These are phyloP conservation scores for Suillus subalutaceus DNA, from an alignment of 768 basidiomycete species.

Conservation along the genomic window DNA sequence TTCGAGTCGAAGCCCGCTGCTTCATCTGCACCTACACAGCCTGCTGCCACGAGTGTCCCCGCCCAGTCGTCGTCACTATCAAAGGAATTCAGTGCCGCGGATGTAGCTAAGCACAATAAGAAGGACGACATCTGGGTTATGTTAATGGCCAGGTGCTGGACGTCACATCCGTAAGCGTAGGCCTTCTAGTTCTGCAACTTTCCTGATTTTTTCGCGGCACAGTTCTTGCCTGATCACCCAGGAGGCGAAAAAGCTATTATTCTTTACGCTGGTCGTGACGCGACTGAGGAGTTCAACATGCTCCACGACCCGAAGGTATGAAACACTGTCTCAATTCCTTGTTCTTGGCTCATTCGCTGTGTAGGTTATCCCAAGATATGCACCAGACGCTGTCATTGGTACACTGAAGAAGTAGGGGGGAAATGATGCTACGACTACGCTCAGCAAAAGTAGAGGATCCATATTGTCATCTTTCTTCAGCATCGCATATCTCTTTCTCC, in stretches of 20 bases:
- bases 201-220: constrained; percentile 7
- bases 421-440: not conserved
- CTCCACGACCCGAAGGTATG: constrained; percentile 79
- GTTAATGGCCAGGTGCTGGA: constrained; percentile 88
- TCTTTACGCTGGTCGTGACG: constrained; percentile 88
- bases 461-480: not conserved
- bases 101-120: constrained; percentile 89
- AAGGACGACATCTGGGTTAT: constrained; percentile 94
- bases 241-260: constrained; percentile 92
- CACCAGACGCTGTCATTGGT: constrained; percentile 82
- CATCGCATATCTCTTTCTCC: constrained; percentile 12
- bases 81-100: constrained; percentile 50
- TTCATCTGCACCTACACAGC: constrained; percentile 40
- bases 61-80: constrained; percentile 36
- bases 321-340: not conserved
- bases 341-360: not conserved
- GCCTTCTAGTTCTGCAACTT: not conserved
- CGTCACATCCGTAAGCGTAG: constrained; percentile 61
- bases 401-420: constrained; percentile 61
- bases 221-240: constrained; percentile 88
- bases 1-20: constrained; percentile 47
- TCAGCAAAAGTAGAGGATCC: constrained; percentile 6
- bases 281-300: constrained; percentile 96
- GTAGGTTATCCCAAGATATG: constrained; percentile 83
- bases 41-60: constrained; percentile 38